Percentiles rank a stretch among this genome's conserved stretches.
phyloP scores from a whole-genome alignment of 495 filamentous ascomycete genomes.

The Lophiostoma macrostomum region DNA sequence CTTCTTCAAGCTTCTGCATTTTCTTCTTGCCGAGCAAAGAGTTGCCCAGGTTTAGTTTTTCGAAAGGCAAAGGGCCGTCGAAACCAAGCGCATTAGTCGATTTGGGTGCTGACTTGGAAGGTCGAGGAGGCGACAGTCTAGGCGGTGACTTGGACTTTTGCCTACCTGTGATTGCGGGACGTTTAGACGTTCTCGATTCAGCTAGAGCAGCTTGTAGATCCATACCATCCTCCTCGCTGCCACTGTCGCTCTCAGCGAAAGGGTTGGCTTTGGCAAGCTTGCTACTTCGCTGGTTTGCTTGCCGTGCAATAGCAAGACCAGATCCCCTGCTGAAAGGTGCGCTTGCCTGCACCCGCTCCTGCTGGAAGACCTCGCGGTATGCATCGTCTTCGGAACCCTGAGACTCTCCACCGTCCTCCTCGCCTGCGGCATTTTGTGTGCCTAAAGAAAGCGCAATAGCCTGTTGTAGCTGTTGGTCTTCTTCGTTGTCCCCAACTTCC shows the following conservation, averaged over 20 bases:
- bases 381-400: slow-evolving; percentile 52
- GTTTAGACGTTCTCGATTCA: slow-evolving; percentile 44
- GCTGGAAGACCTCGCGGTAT: slow-evolving; percentile 44
- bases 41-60: slow-evolving; percentile 70
- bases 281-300: slow-evolving; percentile 60
- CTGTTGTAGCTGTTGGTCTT: slow-evolving; percentile 73
- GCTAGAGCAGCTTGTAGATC: slow-evolving; percentile 61
- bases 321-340: slow-evolving; percentile 52
- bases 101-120: slow-evolving; percentile 10
- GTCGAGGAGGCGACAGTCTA: slow-evolving; percentile 10
- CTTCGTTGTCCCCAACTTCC: slow-evolving; percentile 42
- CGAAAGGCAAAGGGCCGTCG: slow-evolving; percentile 83
- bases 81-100: slow-evolving; percentile 53
- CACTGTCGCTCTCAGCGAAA: slow-evolving; percentile 43
- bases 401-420: slow-evolving; percentile 42
- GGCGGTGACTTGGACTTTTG: slow-evolving; percentile 2
- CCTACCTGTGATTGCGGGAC: slow-evolving; percentile 28
- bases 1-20: slow-evolving; percentile 45
- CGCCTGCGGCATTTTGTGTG: slow-evolving; percentile 29
- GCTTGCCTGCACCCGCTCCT: slow-evolving; percentile 52
- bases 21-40: slow-evolving; percentile 55
- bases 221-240: slow-evolving; percentile 59
- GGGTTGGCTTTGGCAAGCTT: slow-evolving; percentile 49
- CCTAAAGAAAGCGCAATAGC: slow-evolving; percentile 81
- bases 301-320: slow-evolving; percentile 58